phyloP scores from a whole-genome alignment of 345 rosid species.

The Noccaea bulbosa region DNA sequence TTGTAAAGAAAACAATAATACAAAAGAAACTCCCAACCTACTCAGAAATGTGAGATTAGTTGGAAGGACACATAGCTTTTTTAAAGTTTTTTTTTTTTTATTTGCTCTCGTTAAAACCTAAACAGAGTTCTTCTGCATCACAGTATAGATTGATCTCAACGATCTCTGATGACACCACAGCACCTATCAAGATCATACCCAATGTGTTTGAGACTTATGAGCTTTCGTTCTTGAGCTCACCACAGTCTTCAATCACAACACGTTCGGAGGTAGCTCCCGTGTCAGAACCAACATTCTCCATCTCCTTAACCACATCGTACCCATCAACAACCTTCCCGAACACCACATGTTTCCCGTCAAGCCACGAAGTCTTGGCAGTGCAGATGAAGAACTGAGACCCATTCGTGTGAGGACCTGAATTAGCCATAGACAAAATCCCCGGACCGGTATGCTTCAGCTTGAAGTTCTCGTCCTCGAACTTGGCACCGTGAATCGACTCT shows the following conservation, averaged over 20 bases:
- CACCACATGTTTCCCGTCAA: conserved; percentile 87
- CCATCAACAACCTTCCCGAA: conserved; percentile 91
- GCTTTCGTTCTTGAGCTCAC: conserved; percentile 57
- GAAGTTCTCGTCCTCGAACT: conserved; percentile 84
- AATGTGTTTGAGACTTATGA: conserved; percentile 8
- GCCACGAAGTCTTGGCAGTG: conserved; percentile 74
- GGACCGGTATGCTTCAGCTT: conserved; percentile 71
- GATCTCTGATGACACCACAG: too few relatives aligned
- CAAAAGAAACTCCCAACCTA: too few relatives aligned
- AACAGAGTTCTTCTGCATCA: too few relatives aligned
- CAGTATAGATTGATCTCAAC: too few relatives aligned
- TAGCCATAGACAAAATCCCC: conserved; percentile 82
- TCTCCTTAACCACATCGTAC: conserved; percentile 62
- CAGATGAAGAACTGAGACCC: conserved; percentile 96
- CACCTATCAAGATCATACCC: not conserved
- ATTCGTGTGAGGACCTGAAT: conserved; percentile 72
- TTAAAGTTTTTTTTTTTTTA: too few relatives aligned
- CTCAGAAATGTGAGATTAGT: too few relatives aligned
- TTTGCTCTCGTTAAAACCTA: too few relatives aligned
- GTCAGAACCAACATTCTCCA: conserved; percentile 72
- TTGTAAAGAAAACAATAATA: too few relatives aligned
- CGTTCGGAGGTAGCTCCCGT: conserved; percentile 52
- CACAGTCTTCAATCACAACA: conserved; percentile 76
- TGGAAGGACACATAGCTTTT: too few relatives aligned
- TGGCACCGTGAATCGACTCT: conserved; percentile 73